Evolutionary conservation across 208 protist genomes (phyloP).

Genomic region (Strigomonas culicis): DNA sequence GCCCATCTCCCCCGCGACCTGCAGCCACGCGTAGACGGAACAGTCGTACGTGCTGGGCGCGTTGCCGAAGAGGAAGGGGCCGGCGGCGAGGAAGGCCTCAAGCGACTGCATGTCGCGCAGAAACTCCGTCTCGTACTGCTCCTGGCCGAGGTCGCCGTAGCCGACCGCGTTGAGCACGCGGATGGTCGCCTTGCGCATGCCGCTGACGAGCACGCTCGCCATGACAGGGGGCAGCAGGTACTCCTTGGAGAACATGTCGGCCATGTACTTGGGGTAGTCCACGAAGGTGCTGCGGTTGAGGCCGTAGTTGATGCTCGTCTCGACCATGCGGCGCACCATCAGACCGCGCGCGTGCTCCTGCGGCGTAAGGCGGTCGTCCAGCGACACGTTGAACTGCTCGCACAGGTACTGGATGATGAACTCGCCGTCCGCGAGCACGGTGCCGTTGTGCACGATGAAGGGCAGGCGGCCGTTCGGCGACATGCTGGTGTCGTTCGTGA

Average conservation of each 20-base stretch:
- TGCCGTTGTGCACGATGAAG: conserved; percentile 60
- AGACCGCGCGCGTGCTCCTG: conserved; percentile 48
- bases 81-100: conserved; percentile 35
- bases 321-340: conserved; percentile 48
- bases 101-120: conserved; percentile 57
- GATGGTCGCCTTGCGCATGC: conserved; percentile 47
- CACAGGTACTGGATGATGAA: conserved; percentile 62
- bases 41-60: conserved; percentile 64
- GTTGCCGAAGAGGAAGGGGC: conserved; percentile 49
- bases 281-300: conserved; percentile 57
- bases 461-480: conserved; percentile 56
- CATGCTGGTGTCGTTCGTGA: conserved; percentile 49
- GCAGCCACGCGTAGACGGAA: conserved; percentile 63
- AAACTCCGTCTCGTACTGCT: conserved; percentile 54
- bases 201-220: conserved; percentile 36
- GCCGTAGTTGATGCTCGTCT: conserved; percentile 63
- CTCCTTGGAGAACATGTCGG: conserved; percentile 57
- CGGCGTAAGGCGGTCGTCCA: conserved; percentile 49
- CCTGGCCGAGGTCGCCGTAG: conserved; percentile 40
- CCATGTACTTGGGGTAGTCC: conserved; percentile 47
- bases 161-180: conserved; percentile 46
- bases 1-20: conserved; percentile 46
- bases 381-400: conserved; percentile 30
- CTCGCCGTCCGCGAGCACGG: conserved; percentile 46
- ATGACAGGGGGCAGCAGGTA: conserved; percentile 36